Conservation (phyloP, 31 red algal species). For the Odonthalia washingtoniensis region DNA sequence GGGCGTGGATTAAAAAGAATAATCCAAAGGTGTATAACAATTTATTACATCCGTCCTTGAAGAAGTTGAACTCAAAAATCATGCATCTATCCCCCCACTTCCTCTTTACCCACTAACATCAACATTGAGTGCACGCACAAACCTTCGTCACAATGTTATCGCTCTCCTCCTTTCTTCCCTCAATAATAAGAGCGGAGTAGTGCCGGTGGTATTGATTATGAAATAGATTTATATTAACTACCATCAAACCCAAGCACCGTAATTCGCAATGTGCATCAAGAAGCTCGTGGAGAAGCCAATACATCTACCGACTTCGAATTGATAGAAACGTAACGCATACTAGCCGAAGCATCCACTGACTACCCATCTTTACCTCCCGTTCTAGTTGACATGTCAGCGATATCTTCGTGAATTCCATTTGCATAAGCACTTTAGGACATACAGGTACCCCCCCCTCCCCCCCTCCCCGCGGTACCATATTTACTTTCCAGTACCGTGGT, state of each 20-base stretch:
- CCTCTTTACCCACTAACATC: no score
- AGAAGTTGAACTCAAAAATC: no score
- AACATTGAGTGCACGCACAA: no score
- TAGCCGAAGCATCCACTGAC: conserved; percentile 36
- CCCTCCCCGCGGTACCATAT: conserved; percentile 36
- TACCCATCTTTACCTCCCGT: conserved; percentile 74
- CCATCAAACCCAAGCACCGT: conserved; percentile 46
- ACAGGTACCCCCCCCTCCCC: no score
- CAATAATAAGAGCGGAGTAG: conserved; percentile 73
- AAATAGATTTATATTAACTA: conserved; percentile 68
- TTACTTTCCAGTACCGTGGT: conserved; percentile 81
- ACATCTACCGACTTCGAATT: conserved; percentile 80
- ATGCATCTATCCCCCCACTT: no score
- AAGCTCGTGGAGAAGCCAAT: conserved; percentile 81
- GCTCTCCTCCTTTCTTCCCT: no score
- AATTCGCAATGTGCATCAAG: conserved; percentile 66
- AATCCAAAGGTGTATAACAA: no score
- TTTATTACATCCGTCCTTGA: no score
- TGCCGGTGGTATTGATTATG: conserved; percentile 82
- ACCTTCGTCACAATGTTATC: no score
- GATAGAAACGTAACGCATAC: conserved; percentile 62
- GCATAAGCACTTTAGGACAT: conserved; percentile 57
- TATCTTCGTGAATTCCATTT: conserved; percentile 74
- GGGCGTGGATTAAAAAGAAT: no score
- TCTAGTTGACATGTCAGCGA: conserved; percentile 93